phyloP scores from a whole-genome alignment of 306 rosid species.

The Rosa lucieae region DNA sequence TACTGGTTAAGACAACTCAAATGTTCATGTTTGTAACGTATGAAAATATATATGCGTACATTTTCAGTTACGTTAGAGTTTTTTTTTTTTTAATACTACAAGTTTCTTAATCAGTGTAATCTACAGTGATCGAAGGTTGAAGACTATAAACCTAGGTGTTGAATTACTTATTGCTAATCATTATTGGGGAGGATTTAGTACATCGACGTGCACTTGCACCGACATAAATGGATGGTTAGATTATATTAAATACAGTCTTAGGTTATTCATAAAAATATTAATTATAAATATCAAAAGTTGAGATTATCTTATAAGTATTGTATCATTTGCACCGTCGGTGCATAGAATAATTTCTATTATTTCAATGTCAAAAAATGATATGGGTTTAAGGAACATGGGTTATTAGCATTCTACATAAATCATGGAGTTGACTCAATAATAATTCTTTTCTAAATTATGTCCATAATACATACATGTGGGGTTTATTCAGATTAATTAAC shows the following conservation, averaged over 20 bases:
- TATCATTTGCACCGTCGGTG: no score
- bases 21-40: background rate
- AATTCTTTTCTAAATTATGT: constrained; percentile 8
- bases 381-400: background rate
- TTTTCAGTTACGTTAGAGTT: background rate
- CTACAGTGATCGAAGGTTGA: background rate
- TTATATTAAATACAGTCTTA: no score
- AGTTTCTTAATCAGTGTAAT: background rate
- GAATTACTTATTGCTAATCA: background rate
- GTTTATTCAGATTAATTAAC: background rate
- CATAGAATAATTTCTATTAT: no score
- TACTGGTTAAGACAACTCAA: background rate
- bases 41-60: background rate
- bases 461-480: constrained; percentile 19
- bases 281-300: no score
- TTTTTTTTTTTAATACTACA: background rate
- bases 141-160: background rate
- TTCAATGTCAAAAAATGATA: background rate
- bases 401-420: constrained; percentile 18
- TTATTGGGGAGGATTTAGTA: no score
- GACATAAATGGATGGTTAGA: no score
- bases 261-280: no score
- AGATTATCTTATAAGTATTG: no score
- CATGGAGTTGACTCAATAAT: constrained; percentile 25
- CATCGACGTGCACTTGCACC: no score